A percentile compares a stretch with the other conserved stretches of the same genome.
Evolutionary conservation across 768 basidiomycete species (phyloP).

Genomic region (Amanita rimosa): DNA sequence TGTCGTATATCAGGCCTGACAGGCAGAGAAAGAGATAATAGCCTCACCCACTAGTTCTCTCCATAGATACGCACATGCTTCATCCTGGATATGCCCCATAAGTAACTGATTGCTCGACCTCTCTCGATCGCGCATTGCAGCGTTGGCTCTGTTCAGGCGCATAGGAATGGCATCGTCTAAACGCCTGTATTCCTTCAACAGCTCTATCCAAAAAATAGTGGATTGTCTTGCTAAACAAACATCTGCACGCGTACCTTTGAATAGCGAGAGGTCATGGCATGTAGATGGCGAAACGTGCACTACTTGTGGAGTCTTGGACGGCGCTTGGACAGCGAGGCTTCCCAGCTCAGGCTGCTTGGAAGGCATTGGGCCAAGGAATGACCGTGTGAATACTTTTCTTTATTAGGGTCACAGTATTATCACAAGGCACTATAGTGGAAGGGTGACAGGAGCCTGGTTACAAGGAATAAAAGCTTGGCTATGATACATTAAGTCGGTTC

Average conservation of each 20-base stretch:
- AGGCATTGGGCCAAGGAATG: conserved; percentile 19
- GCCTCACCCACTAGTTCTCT: conserved; percentile 64
- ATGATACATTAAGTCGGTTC: neutral
- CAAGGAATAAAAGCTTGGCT: neutral
- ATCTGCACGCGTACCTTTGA: conserved; percentile 45
- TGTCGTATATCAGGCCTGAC: conserved; percentile 13
- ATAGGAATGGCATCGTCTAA: conserved; percentile 74
- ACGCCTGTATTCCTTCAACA: conserved; percentile 71
- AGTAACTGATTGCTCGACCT: conserved; percentile 30
- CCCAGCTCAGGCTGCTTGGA: conserved; percentile 41
- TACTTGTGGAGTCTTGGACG: conserved; percentile 43
- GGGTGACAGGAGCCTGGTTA: neutral
- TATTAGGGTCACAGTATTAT: neutral
- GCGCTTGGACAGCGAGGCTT: conserved; percentile 59
- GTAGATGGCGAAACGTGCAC: conserved; percentile 67
- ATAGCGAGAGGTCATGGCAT: conserved; percentile 64
- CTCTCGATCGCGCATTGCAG: conserved; percentile 64
- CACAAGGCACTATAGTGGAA: neutral
- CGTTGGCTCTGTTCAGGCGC: conserved; percentile 71
- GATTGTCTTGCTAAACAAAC: neutral
- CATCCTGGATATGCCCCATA: conserved; percentile 51
- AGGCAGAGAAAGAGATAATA: conserved; percentile 8
- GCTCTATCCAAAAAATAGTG: conserved; percentile 32
- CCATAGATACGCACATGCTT: conserved; percentile 71
- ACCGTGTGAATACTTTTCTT: neutral